These are phyloP conservation scores for Leucogyrophana mollusca DNA, from an alignment of 768 basidiomycete genomes.

Conservation along the genomic window DNA sequence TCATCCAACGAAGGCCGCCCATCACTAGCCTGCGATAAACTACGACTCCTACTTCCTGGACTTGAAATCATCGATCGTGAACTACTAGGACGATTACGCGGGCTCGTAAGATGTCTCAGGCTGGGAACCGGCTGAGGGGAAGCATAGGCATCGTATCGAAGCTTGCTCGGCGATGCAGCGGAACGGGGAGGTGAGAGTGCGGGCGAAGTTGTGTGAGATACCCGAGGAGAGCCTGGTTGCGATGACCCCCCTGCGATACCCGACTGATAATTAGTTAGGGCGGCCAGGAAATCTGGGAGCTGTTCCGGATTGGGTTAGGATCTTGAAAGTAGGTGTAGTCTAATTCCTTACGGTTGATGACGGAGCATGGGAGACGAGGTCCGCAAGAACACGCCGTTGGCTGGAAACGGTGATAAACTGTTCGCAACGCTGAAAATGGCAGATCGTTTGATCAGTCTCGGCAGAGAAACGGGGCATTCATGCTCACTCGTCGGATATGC, in stretches of 20 bases:
- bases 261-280: slow-evolving; percentile 40
- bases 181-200: slow-evolving; percentile 20
- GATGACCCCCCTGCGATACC: not conserved
- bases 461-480: not conserved
- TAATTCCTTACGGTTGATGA: slow-evolving; percentile 53
- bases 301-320: slow-evolving; percentile 24
- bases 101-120: slow-evolving; percentile 34
- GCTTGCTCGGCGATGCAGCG: slow-evolving; percentile 39
- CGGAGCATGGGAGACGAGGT: slow-evolving; percentile 45
- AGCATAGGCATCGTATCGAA: slow-evolving; percentile 73
- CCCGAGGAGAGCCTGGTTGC: slow-evolving; percentile 8
- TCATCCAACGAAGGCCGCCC: slow-evolving; percentile 21
- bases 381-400: slow-evolving; percentile 43
- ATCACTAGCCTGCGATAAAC: slow-evolving; percentile 27
- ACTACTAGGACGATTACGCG: slow-evolving; percentile 28
- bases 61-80: slow-evolving; percentile 36
- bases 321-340: slow-evolving; percentile 3
- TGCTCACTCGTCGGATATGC: slow-evolving; percentile 57
- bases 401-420: slow-evolving; percentile 56
- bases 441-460: slow-evolving; percentile 4
- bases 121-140: slow-evolving; percentile 52
- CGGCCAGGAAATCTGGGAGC: slow-evolving; percentile 70
- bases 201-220: slow-evolving; percentile 6
- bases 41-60: slow-evolving; percentile 28
- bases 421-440: slow-evolving; percentile 56